These are phyloP conservation scores for Magnolia officinalis DNA, from an alignment of 164 flowering plant species.

Conservation along the genomic window DNA sequence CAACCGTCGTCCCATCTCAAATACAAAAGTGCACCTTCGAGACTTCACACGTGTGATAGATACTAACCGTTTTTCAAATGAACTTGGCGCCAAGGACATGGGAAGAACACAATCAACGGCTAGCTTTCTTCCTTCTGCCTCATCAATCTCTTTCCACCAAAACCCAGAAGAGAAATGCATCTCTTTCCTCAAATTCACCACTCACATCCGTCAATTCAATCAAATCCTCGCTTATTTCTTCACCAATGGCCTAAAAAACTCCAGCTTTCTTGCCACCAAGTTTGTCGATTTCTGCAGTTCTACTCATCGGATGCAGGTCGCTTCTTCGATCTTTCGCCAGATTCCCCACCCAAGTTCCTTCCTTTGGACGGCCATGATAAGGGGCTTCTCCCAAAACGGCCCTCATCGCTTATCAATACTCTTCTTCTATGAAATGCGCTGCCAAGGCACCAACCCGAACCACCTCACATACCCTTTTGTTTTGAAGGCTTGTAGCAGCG, in stretches of 20 bases:
- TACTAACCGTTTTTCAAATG: background rate
- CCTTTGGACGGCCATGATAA: conserved; percentile 23
- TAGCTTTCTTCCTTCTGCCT: background rate
- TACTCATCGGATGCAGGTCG: conserved; percentile 9
- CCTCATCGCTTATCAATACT: conserved; percentile 11
- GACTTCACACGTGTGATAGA: no score
- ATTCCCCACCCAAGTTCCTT: conserved; percentile 20
- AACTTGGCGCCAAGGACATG: background rate
- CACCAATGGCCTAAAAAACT: conserved; percentile 17
- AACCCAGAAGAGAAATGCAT: conserved; percentile 42
- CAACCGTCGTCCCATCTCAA: no score
- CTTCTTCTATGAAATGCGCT: conserved; percentile 13
- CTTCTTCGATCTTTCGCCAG: conserved; percentile 17
- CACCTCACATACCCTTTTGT: conserved; percentile 24
- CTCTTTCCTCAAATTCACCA: conserved; percentile 27
- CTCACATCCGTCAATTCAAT: conserved; percentile 14
- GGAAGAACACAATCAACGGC: background rate
- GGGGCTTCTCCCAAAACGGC: conserved; percentile 21
- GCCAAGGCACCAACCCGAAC: conserved; percentile 1
- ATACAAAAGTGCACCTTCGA: no score
- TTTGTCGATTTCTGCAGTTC: conserved; percentile 22
- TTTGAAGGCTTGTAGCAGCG: conserved; percentile 17
- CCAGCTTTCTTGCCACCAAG: conserved; percentile 19
- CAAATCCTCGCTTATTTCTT: conserved; percentile 20
- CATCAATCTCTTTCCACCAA: conserved; percentile 2